Conservation (phyloP, 2,329 filamentous ascomycete genomes). For the Cladosporium velox region DNA sequence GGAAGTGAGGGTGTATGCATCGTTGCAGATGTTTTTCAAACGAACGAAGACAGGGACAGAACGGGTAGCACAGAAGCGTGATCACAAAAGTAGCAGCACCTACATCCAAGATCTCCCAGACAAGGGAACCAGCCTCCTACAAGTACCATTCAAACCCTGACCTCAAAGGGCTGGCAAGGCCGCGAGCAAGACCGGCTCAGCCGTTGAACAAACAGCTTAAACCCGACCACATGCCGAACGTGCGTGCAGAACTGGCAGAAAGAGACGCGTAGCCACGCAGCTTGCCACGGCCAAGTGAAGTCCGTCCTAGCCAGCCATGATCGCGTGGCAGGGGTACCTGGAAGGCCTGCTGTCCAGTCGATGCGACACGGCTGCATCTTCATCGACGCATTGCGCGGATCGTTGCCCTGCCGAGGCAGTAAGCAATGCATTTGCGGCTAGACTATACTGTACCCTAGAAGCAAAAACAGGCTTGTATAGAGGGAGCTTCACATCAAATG, state of each 20-base stretch:
- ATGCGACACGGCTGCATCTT: constrained; percentile 12
- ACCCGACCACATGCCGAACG: constrained; percentile 25
- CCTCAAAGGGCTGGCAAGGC: constrained; percentile 4
- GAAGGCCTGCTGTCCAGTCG: constrained; percentile 13
- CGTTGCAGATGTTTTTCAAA: constrained; percentile 1
- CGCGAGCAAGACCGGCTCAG: constrained; percentile 7
- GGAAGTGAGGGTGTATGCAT: constrained; percentile 14
- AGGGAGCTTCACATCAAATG: neutral
- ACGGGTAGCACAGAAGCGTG: neutral
- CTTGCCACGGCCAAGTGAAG: neutral
- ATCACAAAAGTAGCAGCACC: neutral
- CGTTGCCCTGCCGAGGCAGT: constrained; percentile 7
- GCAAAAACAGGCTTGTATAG: neutral
- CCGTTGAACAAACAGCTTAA: constrained; percentile 15
- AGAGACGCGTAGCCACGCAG: neutral
- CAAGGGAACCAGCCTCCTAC: constrained; percentile 15
- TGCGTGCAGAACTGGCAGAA: neutral
- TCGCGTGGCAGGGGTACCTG: neutral
- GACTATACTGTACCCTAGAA: neutral
- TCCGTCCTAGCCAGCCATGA: neutral
- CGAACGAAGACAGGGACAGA: neutral
- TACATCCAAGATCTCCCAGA: neutral
- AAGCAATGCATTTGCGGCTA: neutral
- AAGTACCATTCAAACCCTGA: constrained; percentile 9
- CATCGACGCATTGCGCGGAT: neutral